These are phyloP conservation scores for Helotiales sp. DNA, from an alignment of 2,329 filamentous ascomycete genomes.

Conservation along the genomic window DNA sequence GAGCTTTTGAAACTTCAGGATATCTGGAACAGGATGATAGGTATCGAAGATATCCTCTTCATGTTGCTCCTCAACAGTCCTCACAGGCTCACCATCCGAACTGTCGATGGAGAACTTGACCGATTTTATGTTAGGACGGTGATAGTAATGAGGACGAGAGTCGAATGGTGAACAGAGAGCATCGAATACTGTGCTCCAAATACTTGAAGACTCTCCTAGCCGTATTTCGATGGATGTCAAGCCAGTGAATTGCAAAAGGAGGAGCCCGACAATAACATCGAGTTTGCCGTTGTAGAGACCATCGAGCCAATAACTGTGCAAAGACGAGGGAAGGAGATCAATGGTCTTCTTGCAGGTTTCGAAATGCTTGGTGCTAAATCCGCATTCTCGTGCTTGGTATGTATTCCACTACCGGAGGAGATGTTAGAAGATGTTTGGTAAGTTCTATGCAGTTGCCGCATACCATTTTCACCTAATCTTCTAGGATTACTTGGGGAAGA, in stretches of 20 bases:
- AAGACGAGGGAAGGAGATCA: not conserved
- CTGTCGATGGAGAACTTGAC: slow-evolving; percentile 12
- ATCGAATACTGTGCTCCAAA: slow-evolving; percentile 15
- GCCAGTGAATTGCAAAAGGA: slow-evolving; percentile 7
- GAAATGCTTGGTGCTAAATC: not conserved
- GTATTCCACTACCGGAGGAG: not conserved
- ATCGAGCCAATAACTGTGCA: not conserved
- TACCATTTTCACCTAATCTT: no score
- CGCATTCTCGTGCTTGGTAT: slow-evolving; percentile 21
- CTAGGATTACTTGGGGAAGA: not conserved
- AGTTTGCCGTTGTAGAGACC: slow-evolving; percentile 13
- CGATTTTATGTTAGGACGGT: not conserved
- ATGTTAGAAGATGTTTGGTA: not conserved
- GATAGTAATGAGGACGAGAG: not conserved
- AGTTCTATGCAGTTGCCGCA: no score
- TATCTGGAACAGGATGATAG: not conserved
- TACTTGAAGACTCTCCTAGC: slow-evolving; percentile 6
- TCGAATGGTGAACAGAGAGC: not conserved
- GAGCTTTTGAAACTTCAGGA: slow-evolving; percentile 9
- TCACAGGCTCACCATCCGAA: not conserved
- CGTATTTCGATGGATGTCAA: slow-evolving; percentile 15
- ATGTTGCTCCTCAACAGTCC: not conserved
- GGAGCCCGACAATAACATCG: slow-evolving; percentile 13
- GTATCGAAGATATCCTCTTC: slow-evolving; percentile 1
- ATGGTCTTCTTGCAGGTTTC: slow-evolving; percentile 9